Conservation (phyloP, 768 basidiomycete genomes). For the Termitomyces sp. region DNA sequence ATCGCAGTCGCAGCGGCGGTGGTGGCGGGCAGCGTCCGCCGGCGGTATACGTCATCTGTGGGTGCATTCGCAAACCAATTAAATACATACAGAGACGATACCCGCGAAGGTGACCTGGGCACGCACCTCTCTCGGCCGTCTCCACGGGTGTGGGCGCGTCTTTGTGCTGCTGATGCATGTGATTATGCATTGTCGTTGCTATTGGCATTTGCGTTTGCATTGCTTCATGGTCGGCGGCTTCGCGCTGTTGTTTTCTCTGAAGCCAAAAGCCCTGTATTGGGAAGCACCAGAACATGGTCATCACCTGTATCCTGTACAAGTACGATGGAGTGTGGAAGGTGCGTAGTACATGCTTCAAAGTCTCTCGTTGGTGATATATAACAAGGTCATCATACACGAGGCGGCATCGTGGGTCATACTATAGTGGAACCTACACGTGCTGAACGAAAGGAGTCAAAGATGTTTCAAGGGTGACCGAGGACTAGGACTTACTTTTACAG, state of each 20-base stretch:
- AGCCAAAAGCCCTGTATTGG: conserved; percentile 12
- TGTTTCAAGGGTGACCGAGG: conserved; percentile 6
- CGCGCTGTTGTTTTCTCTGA: conserved; percentile 4
- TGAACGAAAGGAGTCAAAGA: conserved; percentile 6
- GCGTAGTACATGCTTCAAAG: conserved; percentile 15
- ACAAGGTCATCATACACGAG: conserved; percentile 26
- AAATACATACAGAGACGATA: background rate
- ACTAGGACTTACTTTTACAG: conserved; percentile 2
- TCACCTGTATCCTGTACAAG: background rate
- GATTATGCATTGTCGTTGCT: background rate
- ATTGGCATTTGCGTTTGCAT: background rate
- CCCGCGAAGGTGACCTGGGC: background rate
- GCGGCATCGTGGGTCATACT: conserved; percentile 30
- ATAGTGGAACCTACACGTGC: conserved; percentile 24
- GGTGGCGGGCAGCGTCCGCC: conserved; percentile 26
- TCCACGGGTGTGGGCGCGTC: background rate
- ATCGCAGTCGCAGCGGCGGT: no score
- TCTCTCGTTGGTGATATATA: conserved; percentile 14
- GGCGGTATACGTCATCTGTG: conserved; percentile 30
- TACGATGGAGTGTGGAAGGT: conserved; percentile 12
- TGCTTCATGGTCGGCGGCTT: background rate
- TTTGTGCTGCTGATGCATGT: conserved; percentile 12
- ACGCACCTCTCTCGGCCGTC: conserved; percentile 11
- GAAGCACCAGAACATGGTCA: conserved; percentile 28
- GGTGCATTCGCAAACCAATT: background rate